phyloP scores from a whole-genome alignment of 2,329 filamentous ascomycete species.

The Talaromyces sp. region DNA sequence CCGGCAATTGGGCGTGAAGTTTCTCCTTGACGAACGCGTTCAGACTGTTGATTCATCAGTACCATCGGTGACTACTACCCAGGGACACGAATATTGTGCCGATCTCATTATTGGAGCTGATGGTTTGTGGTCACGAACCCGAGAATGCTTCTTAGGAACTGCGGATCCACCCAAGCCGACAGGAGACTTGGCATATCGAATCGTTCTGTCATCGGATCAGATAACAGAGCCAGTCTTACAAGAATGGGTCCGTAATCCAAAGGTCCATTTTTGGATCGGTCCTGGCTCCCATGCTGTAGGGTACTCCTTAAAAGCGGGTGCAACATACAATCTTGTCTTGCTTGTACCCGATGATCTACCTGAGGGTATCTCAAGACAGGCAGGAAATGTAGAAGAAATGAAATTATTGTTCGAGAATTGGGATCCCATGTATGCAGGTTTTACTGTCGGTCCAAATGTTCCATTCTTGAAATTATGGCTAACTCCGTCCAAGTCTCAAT shows the following conservation, averaged over 20 bases:
- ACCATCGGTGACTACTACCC: no score
- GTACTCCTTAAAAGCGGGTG: background rate
- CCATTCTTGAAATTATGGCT: no score
- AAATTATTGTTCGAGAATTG: background rate
- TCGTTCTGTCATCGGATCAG: background rate
- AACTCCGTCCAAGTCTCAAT: no score
- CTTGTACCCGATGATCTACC: background rate
- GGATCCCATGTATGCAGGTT: background rate
- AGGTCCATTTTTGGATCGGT: background rate
- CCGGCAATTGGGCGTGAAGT: background rate
- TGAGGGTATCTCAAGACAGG: background rate
- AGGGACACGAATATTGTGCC: background rate
- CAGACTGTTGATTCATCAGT: background rate
- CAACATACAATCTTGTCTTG: background rate
- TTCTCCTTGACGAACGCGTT: background rate
- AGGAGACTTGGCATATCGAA: background rate
- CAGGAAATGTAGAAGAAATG: background rate
- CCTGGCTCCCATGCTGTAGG: background rate
- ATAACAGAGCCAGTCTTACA: background rate
- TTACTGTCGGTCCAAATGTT: no score
- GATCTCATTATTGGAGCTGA: background rate
- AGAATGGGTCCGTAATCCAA: background rate
- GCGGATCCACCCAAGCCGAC: background rate
- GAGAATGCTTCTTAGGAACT: background rate
- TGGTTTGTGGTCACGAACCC: background rate